A percentile compares a stretch with the other conserved stretches of the same genome.
phyloP scores from a whole-genome alignment of 2,329 filamentous ascomycete genomes.

The Leptographium galeiforme region DNA sequence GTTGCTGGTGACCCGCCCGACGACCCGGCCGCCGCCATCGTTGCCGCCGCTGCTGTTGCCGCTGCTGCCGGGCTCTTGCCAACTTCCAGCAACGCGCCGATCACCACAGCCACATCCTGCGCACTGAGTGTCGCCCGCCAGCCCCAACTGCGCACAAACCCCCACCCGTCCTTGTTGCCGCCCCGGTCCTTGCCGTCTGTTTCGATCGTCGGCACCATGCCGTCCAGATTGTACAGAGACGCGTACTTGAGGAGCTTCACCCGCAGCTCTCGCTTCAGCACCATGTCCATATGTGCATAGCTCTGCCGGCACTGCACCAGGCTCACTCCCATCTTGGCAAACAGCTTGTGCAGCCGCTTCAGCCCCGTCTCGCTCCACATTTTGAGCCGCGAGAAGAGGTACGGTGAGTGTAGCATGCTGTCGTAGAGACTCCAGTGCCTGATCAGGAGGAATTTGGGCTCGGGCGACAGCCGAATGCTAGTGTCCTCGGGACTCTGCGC shows the following conservation, averaged over 20 bases:
- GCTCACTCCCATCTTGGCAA: constrained; percentile 97
- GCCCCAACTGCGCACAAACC: constrained; percentile 93
- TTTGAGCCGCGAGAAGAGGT: constrained; percentile 79
- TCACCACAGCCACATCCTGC: constrained; percentile 83
- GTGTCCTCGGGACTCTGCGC: constrained; percentile 82
- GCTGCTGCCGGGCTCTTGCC: constrained; percentile 42
- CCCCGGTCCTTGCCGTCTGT: constrained; percentile 56
- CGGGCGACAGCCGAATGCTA: constrained; percentile 81
- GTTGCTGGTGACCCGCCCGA: constrained; percentile 29
- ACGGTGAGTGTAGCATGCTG: constrained; percentile 95
- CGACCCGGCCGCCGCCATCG: constrained; percentile 18
- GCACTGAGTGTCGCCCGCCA: constrained; percentile 92
- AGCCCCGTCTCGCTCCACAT: constrained; percentile 87
- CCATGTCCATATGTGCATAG: constrained; percentile 98
- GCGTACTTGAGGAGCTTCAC: constrained; percentile 83
- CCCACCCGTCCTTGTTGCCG: constrained; percentile 81
- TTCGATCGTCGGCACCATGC: constrained; percentile 70
- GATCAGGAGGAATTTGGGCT: constrained; percentile 84
- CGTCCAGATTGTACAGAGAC: constrained; percentile 84
- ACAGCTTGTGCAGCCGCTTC: constrained; percentile 80
- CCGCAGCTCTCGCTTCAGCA: constrained; percentile 70
- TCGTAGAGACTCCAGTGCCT: constrained; percentile 97
- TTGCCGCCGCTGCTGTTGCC: constrained; percentile 17
- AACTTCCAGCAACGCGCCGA: constrained; percentile 86
- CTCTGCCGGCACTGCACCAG: constrained; percentile 87